Conservation (phyloP, 78 protist genomes). For the Dictyostelium purpureum region DNA sequence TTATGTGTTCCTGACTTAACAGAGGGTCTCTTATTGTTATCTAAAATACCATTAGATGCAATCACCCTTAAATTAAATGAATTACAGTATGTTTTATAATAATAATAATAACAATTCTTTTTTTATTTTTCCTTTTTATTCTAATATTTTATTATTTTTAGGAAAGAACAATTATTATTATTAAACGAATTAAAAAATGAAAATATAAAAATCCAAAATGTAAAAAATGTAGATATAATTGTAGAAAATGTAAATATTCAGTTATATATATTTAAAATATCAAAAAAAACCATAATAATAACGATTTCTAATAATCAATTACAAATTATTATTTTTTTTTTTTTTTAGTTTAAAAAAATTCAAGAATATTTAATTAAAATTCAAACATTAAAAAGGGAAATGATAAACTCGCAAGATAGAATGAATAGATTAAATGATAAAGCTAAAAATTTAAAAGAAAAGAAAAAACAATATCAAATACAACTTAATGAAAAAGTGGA, state of each 20-base stretch:
- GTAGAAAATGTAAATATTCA: conserved; percentile 42
- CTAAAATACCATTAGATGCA: conserved; percentile 64
- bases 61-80: conserved; percentile 43
- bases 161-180: conserved; percentile 49
- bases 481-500: conserved; percentile 34
- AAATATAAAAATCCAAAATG: conserved; percentile 49
- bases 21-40: conserved; percentile 38
- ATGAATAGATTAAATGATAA: conserved; percentile 36
- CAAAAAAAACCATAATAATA: not conserved
- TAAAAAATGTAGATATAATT: conserved; percentile 54
- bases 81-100: conserved; percentile 11
- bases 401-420: conserved; percentile 36
- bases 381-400: conserved; percentile 53
- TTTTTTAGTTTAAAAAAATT: conserved; percentile 37
- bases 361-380: conserved; percentile 50
- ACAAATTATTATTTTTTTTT: not conserved
- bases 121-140: not conserved
- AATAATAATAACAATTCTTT: not conserved
- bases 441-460: conserved; percentile 39
- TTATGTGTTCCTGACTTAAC: conserved; percentile 45
- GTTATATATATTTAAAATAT: not conserved
- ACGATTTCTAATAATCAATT: not conserved
- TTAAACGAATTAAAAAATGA: conserved; percentile 26
- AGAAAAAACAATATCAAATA: conserved; percentile 53
- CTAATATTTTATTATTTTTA: not conserved